Evolutionary conservation across 257 asterid genomes (phyloP), one percentile per base, ranked within the genome.

Genomic region (Gardenia jasminoides): DNA sequence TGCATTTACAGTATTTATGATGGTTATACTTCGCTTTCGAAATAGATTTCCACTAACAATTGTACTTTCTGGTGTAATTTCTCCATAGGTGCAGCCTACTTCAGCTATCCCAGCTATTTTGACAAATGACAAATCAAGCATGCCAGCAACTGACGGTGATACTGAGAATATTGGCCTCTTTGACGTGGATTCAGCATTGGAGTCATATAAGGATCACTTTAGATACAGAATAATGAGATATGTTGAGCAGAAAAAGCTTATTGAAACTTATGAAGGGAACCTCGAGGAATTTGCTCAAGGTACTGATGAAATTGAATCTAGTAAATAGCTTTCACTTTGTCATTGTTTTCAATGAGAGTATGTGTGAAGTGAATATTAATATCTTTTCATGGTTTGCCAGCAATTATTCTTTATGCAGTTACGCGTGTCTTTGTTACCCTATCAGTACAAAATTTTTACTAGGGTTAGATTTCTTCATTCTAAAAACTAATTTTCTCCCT

Each of bases 251-350:
- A 91, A 88, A 84, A 78, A 61, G 82, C 96, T 95, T 78, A 89
- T 93, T 73, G 94, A 90, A 77, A 86, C 85, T 71, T 78, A 92
- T 83, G 99, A 95, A 84, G 89, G 88, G 81, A 83, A 92, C 87
- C 93, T 95, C 56, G 94, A 89, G 82, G 92, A 92, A 82, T 95
- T 95, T 72, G 87, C 98, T 74, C 92, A 79, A 86, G 98, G 99
- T 95, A 91, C 90, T 72, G 81, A 76, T 70, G 81, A 56, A 59
- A 83, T 36, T 64, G 61, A 71, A 75, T 56, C 62, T 47, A 81
- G 72, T 44, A 50, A 36, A 33, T 13, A 75, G 26, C 10, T 41
- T 75, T 24, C 24, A 54, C 43, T 56, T 59, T 20, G 46, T 46
- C 56, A 44, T 56, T 59, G 36, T 71, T 58, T 79, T 70, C 64